A percentile compares a stretch with the other conserved stretches of the same genome.
Evolutionary conservation across 164 flowering plant genomes (phyloP).

Genomic region (Pachysandra terminalis): DNA sequence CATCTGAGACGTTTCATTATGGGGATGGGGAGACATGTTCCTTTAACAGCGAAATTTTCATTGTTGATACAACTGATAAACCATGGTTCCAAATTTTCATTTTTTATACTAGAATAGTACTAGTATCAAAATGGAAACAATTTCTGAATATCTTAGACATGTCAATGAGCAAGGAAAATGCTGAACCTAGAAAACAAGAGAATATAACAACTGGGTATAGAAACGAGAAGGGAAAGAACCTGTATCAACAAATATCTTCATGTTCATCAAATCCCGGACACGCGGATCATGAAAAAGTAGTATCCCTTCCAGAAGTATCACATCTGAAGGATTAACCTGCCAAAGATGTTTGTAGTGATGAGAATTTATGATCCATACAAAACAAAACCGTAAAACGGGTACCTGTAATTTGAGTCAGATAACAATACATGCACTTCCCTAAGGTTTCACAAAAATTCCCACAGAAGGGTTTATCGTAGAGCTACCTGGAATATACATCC

Average conservation of each 20-base stretch:
- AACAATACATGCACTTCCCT: background rate
- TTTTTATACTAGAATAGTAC: background rate
- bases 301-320: constrained; percentile 95
- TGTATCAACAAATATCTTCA: constrained; percentile 99
- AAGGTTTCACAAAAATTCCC: background rate
- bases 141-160: background rate
- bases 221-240: constrained; percentile 48
- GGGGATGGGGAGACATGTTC: no score
- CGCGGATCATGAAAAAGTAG: constrained; percentile 90
- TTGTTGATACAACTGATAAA: no score
- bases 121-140: background rate
- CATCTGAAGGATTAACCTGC: constrained; percentile 97
- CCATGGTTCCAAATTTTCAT: no score
- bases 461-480: background rate
- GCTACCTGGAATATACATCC: no score
- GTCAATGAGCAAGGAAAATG: background rate
- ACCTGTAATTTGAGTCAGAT: constrained; percentile 2
- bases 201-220: background rate
- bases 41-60: no score
- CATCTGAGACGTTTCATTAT: no score
- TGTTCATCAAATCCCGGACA: constrained; percentile 85
- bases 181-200: background rate
- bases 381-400: background rate
- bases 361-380: background rate
- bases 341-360: constrained; percentile 5